A percentile compares a stretch with the other conserved stretches of the same genome.
phyloP scores from a whole-genome alignment of 352 stramenopile species.

The Globisporangium alternatum region DNA sequence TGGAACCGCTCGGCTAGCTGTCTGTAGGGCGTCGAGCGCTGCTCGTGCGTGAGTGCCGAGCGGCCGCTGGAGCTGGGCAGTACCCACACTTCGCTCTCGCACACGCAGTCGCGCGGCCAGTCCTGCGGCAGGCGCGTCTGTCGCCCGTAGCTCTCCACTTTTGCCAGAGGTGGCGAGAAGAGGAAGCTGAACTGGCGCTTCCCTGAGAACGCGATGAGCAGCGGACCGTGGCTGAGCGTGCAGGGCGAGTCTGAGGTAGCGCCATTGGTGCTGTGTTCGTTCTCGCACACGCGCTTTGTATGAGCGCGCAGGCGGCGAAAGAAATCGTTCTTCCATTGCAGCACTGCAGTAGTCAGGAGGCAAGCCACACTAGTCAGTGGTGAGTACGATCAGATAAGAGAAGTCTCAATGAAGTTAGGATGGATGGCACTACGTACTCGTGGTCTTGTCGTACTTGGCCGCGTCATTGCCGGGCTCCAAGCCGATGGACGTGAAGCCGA shows the following conservation, averaged over 20 bases:
- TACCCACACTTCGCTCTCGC: conserved; percentile 77
- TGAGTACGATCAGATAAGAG: not conserved
- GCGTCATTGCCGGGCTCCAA: conserved; percentile 86
- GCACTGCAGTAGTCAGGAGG: conserved; percentile 57
- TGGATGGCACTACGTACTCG: conserved; percentile 35
- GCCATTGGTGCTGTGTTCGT: conserved; percentile 27
- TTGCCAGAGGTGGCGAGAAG: conserved; percentile 69
- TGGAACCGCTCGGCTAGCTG: conserved; percentile 63
- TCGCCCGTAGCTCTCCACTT: conserved; percentile 54
- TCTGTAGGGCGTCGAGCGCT: conserved; percentile 67
- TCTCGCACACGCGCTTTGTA: conserved; percentile 44
- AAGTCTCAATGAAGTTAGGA: not conserved
- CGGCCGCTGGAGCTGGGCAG: conserved; percentile 81
- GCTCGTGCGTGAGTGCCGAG: conserved; percentile 72
- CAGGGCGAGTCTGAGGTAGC: conserved; percentile 25
- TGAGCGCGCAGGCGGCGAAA: conserved; percentile 59
- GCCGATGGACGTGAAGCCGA: conserved; percentile 83
- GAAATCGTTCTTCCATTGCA: conserved; percentile 56
- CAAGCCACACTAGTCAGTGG: not conserved
- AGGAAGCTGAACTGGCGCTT: conserved; percentile 87
- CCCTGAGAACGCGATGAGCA: conserved; percentile 82
- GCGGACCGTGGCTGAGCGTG: conserved; percentile 41
- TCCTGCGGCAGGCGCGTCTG: conserved; percentile 56
- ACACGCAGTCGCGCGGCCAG: conserved; percentile 62
- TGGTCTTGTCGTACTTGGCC: conserved; percentile 66